Evolutionary conservation across 164 flowering plant species (phyloP).

Genomic region (Dillenia suffruticosa): DNA sequence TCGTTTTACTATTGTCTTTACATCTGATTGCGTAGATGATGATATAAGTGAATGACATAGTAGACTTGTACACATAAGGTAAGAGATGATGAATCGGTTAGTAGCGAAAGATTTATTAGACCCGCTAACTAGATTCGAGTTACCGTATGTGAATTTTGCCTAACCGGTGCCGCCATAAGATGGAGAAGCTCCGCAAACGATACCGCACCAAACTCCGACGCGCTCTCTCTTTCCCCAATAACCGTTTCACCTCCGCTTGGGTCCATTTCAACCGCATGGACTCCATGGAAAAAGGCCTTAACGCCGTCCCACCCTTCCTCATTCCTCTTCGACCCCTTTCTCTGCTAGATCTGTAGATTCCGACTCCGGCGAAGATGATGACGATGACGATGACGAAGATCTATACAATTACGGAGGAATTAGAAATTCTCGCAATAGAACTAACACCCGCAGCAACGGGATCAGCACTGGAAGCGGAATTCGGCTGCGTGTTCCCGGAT

Average conservation of each 20-base stretch:
- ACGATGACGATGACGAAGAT: constrained; percentile 30
- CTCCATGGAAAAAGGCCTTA: constrained; percentile 55
- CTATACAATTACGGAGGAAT: constrained; percentile 3
- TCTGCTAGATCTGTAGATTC: not conserved
- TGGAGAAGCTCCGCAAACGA: constrained; percentile 88
- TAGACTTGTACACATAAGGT: no score
- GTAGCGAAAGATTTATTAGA: no score
- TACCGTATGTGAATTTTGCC: no score
- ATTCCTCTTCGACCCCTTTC: no score
- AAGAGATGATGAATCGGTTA: no score
- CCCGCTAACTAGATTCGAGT: no score
- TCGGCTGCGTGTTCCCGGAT: not conserved
- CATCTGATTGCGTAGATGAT: no score
- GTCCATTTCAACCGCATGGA: constrained; percentile 55
- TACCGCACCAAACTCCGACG: constrained; percentile 72
- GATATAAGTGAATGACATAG: no score
- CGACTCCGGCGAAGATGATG: constrained; percentile 20
- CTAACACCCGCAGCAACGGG: constrained; percentile 9
- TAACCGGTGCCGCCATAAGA: constrained; percentile 93
- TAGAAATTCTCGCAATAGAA: not conserved
- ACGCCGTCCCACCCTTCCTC: constrained; percentile 3
- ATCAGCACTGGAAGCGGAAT: constrained; percentile 8
- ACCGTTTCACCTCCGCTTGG: constrained; percentile 42
- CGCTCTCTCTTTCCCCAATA: constrained; percentile 12
- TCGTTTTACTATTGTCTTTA: no score